Evolutionary conservation across 2,329 filamentous ascomycete species (phyloP), one percentile per base, ranked within the genome.

Genomic region (Phyllosticta capitalensis): DNA sequence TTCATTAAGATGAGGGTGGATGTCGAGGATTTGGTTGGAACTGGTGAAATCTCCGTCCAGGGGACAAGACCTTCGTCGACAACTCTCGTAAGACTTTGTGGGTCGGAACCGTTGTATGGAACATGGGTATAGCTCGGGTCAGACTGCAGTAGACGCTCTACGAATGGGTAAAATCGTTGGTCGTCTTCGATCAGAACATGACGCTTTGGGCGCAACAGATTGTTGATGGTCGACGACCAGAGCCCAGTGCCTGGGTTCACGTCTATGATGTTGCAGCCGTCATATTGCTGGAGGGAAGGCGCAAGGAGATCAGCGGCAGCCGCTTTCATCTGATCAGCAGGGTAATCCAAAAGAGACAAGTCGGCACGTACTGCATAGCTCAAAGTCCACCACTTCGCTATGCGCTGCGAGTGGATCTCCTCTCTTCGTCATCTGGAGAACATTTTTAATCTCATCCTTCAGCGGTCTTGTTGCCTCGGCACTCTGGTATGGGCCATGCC

Each of bases 141-240:
- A 3, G 70, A 76, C 22, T 72, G 67, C 22, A 96, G 81, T 62
- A 86, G 83, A 0, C 82, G 76, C 0, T 74, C 63, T 69, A 88
- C 92, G 3, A 80, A 66, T 17, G 38, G 38, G n/a, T 45, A 12
- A 6, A 45, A 45, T 45, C 38, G 17, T 0, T 77, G 72, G 33
- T 89, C 82, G 2, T 86, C 84, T 67, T 97, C 92, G 72, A 96
- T 79, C 50, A 99, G 78, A 52, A 96, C 76, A 75, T 99, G 94
- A 5, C 83, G 85, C 60, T 90, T 85, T 4, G 92, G 92, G 66
- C 90, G 76, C 7, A 99, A 78, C 52, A 81, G 75, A 0, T 89
- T 79, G 69, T 96, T 85, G 0, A 97, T 77, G 66, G 87, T 89
- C 26, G 78, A 77, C 33, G 92, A 95, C 83, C 88, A 94, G 2